These are phyloP conservation scores for Didymella keratinophila DNA, from an alignment of 2,329 filamentous ascomycete species.

Conservation along the genomic window DNA sequence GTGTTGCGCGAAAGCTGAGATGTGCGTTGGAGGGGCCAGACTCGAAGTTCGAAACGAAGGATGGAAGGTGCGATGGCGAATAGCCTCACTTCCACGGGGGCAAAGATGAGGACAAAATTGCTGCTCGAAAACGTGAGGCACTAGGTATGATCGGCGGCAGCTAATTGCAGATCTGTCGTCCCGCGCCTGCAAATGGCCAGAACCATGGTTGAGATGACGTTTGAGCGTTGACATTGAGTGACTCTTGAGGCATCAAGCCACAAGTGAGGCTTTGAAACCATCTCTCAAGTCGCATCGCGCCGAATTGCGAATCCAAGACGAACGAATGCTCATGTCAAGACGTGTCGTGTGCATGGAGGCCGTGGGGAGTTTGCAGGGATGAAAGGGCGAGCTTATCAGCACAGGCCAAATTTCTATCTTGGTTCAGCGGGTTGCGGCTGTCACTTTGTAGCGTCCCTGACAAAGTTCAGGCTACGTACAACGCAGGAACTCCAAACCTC, in stretches of 20 bases:
- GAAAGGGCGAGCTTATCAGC: slow-evolving; percentile 25
- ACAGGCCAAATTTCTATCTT: slow-evolving; percentile 14
- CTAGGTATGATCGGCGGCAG: slow-evolving; percentile 21
- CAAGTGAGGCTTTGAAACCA: slow-evolving; percentile 2
- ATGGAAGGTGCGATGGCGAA: slow-evolving; percentile 19
- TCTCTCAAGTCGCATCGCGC: slow-evolving; percentile 1
- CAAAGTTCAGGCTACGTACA: slow-evolving; percentile 7
- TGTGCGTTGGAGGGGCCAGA: slow-evolving; percentile 10
- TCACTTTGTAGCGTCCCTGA: slow-evolving; percentile 17
- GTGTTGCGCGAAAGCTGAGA: slow-evolving; percentile 17
- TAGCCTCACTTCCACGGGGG: slow-evolving; percentile 26
- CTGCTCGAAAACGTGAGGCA: slow-evolving; percentile 6
- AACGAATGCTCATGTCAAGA: neutral
- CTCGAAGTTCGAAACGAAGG: slow-evolving; percentile 3
- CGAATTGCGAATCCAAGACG: slow-evolving; percentile 3
- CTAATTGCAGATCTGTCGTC: slow-evolving; percentile 32
- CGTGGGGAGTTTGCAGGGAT: slow-evolving; percentile 30
- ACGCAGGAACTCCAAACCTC: slow-evolving; percentile 1
- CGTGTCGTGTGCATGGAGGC: slow-evolving; percentile 11
- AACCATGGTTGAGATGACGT: slow-evolving; percentile 30
- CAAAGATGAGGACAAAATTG: slow-evolving; percentile 15
- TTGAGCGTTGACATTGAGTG: slow-evolving; percentile 13
- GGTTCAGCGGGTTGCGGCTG: slow-evolving; percentile 7
- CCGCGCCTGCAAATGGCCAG: slow-evolving; percentile 25
- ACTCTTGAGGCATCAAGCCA: slow-evolving; percentile 4